Conservation (phyloP, 2,329 filamentous ascomycete species). For the Pseudodiploospora longispora region DNA sequence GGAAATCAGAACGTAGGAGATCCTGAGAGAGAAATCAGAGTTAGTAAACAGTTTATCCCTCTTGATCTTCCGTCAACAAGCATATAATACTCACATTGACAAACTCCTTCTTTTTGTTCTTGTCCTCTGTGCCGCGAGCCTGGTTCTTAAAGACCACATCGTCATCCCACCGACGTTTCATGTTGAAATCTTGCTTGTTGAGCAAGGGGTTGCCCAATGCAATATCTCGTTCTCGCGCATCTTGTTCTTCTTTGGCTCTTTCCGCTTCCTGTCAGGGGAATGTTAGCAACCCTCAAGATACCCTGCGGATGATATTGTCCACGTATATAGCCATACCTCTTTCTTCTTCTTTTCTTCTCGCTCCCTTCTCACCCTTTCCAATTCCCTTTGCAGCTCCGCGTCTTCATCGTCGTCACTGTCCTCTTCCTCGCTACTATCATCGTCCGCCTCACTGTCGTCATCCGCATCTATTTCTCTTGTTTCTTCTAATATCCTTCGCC, state of each 20-base stretch:
- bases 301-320: background rate
- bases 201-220: slow-evolving; percentile 87
- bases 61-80: background rate
- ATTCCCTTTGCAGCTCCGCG: slow-evolving; percentile 81
- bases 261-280: slow-evolving; percentile 58
- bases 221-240: slow-evolving; percentile 78
- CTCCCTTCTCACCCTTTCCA: slow-evolving; percentile 88
- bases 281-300: background rate
- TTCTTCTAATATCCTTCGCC: slow-evolving; percentile 79
- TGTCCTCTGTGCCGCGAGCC: slow-evolving; percentile 87
- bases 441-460: slow-evolving; percentile 52
- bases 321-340: slow-evolving; percentile 17
- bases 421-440: slow-evolving; percentile 43
- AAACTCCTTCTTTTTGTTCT: slow-evolving; percentile 83
- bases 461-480: slow-evolving; percentile 79
- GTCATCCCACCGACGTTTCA: slow-evolving; percentile 94
- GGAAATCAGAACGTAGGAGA: slow-evolving; percentile 88
- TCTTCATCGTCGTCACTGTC: slow-evolving; percentile 50
- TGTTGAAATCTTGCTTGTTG: slow-evolving; percentile 79
- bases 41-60: background rate
- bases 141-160: slow-evolving; percentile 99
- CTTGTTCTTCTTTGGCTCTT: slow-evolving; percentile 70
- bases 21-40: slow-evolving; percentile 42
- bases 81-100: slow-evolving; percentile 65
- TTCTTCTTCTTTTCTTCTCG: slow-evolving; percentile 35